Evolutionary conservation across 192 early-diverging fungal species (phyloP).

Genomic region (Rhizophlyctis rosea): DNA sequence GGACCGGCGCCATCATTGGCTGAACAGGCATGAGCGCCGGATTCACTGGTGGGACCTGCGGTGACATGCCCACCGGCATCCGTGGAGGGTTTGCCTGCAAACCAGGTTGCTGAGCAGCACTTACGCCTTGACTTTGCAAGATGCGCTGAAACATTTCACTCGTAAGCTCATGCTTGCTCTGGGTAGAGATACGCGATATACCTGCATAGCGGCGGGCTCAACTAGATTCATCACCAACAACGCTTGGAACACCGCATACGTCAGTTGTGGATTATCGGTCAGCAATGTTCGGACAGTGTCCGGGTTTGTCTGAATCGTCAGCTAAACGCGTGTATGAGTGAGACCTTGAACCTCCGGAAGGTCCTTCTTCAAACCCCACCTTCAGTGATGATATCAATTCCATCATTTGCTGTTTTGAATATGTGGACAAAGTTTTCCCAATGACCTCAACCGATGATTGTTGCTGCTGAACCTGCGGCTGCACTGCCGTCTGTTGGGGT

Average conservation of each 20-base stretch:
- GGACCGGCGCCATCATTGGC: background rate
- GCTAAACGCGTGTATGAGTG: conserved; percentile 26
- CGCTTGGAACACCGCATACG: conserved; percentile 82
- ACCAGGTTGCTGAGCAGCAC: background rate
- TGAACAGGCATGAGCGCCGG: background rate
- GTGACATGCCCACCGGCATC: conserved; percentile 9
- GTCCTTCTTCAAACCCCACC: conserved; percentile 38
- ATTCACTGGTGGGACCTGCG: background rate
- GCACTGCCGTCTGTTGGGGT: conserved; percentile 1
- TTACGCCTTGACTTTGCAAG: conserved; percentile 7
- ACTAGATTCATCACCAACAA: conserved; percentile 77
- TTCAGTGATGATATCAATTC: conserved; percentile 67
- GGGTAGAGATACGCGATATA: conserved; percentile 4
- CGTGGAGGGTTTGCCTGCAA: background rate
- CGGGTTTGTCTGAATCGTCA: conserved; percentile 53
- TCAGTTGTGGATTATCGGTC: conserved; percentile 72
- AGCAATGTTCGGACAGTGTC: conserved; percentile 69
- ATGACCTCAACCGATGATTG: conserved; percentile 49
- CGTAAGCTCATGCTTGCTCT: background rate
- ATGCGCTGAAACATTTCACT: conserved; percentile 5
- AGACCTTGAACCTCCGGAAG: background rate
- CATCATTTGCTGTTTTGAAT: conserved; percentile 58
- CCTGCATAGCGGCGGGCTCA: conserved; percentile 53
- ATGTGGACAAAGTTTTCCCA: conserved; percentile 50
- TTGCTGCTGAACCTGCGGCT: conserved; percentile 20